These are phyloP conservation scores for Lepiota brunneoincarnata DNA, from an alignment of 768 basidiomycete genomes.

Conservation along the genomic window DNA sequence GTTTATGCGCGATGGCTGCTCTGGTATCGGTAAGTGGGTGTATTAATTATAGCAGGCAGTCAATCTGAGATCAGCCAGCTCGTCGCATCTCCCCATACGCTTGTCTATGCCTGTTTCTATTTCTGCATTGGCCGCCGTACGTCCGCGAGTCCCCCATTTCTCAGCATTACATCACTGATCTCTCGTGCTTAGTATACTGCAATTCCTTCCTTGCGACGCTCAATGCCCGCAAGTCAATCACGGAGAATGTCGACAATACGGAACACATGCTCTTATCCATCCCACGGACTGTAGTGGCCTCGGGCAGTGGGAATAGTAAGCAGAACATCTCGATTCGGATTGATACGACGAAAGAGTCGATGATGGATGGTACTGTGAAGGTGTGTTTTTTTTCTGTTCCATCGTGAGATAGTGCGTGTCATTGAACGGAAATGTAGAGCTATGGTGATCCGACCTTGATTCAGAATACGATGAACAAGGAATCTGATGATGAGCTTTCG, in stretches of 20 bases:
- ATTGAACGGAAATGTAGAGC: too few species aligned
- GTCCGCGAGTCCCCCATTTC: conserved; percentile 17
- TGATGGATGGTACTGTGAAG: conserved; percentile 4
- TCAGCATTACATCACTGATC: background rate
- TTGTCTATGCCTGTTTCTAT: conserved; percentile 51
- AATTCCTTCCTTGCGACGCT: conserved; percentile 53
- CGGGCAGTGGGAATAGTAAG: conserved; percentile 13
- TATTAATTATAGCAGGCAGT: background rate
- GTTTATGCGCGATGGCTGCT: conserved; percentile 45
- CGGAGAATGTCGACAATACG: conserved; percentile 24
- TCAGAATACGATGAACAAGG: background rate
- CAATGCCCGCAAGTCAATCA: conserved; percentile 41
- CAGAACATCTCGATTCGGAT: conserved; percentile 34
- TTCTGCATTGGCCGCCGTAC: conserved; percentile 48
- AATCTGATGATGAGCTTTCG: background rate
- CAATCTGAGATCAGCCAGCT: conserved; percentile 20
- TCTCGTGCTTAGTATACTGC: conserved; percentile 36
- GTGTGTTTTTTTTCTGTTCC: background rate
- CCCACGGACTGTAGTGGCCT: conserved; percentile 23
- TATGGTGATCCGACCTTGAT: background rate
- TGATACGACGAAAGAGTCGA: conserved; percentile 26
- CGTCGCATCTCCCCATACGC: conserved; percentile 36
- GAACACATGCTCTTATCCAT: conserved; percentile 32
- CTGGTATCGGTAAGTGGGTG: conserved; percentile 38
- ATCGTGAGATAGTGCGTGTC: too few species aligned